Evolutionary conservation across 1,139 yeast species (phyloP), one percentile per base, ranked within the genome.

Genomic region (Candida mesenterica): DNA sequence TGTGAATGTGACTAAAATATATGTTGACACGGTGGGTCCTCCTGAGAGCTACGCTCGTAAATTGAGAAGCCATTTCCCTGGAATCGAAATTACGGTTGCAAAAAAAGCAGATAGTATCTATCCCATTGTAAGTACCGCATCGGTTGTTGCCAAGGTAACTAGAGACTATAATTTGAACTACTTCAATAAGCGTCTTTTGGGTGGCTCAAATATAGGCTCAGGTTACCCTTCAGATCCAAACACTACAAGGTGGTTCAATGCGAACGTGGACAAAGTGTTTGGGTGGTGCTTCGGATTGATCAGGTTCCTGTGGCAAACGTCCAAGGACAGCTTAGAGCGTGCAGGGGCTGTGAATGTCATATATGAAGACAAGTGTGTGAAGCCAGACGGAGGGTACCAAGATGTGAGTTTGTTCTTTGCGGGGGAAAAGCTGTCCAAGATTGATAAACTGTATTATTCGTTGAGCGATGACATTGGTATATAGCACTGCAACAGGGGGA

Each of bases 1-100:
- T 0, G 81, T 86, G 14, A 76, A 78, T 30, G 57, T 92, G 2
- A 68, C 65, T 15, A 86, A 85, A 50, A 74, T 90, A 0, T 94
- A 73, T 56, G 92, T 94, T 5, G 99, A 94, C 54, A 94, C 99
- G 0, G 98, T 94, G 24, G 98, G 99, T 0, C 97, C 97, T 1
- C 97, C 98, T 4, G 75, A 62, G 1, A 67, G 83, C 28, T 94
- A 94, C 55, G 95, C 86, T 52, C 77, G 72, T 15, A 92, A 90
- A 57, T 65, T 94, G 33, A 74, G 77, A 41, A 59, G 61, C 18
- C 60, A 76, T 36, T 94, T 94, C 52, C 96, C 97, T 0, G 61
- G 59, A 1, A 64, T 88, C 25, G 75, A 75, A 38, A 74, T 94
- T 29, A 83, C 89, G 0, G 98, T 94, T n/a, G 77, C 95, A 12